Evolutionary conservation across 192 early-diverging fungal species (phyloP).

Genomic region (Rhizoclosmatium sp.): DNA sequence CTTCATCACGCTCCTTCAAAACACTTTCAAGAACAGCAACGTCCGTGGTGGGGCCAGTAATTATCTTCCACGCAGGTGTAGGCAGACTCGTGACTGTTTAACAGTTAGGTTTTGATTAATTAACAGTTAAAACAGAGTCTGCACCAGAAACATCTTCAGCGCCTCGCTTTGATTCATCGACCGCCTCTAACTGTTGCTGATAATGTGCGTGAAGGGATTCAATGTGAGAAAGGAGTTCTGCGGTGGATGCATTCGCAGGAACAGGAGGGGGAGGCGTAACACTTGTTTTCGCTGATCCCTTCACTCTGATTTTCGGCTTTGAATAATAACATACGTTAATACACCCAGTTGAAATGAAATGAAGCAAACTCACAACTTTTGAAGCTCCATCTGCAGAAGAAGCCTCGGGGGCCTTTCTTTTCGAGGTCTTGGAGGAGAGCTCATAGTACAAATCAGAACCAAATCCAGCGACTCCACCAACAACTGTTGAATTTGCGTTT

Average conservation of each 20-base stretch:
- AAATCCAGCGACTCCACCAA: slow-evolving; percentile 11
- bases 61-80: not conserved
- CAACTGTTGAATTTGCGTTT: slow-evolving; percentile 15
- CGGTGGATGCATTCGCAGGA: slow-evolving; percentile 7
- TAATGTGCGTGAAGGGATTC: slow-evolving; percentile 11
- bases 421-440: not conserved
- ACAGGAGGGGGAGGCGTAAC: not conserved
- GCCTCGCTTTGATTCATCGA: not conserved
- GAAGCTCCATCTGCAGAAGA: not conserved
- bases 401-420: not conserved
- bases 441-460: not conserved
- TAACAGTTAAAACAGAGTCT: not conserved
- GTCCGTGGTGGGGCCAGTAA: not conserved
- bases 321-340: not conserved
- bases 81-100: not conserved
- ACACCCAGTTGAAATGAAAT: too few species aligned
- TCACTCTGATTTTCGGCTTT: not conserved
- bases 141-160: not conserved
- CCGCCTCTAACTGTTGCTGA: not conserved
- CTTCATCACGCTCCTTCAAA: slow-evolving; percentile 31
- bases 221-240: slow-evolving; percentile 21
- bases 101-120: not conserved
- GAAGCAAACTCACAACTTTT: too few species aligned
- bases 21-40: not conserved
- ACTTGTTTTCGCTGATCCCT: not conserved